phyloP scores from a whole-genome alignment of 1,284 basidiomycete genomes.

The Irpex sp. region DNA sequence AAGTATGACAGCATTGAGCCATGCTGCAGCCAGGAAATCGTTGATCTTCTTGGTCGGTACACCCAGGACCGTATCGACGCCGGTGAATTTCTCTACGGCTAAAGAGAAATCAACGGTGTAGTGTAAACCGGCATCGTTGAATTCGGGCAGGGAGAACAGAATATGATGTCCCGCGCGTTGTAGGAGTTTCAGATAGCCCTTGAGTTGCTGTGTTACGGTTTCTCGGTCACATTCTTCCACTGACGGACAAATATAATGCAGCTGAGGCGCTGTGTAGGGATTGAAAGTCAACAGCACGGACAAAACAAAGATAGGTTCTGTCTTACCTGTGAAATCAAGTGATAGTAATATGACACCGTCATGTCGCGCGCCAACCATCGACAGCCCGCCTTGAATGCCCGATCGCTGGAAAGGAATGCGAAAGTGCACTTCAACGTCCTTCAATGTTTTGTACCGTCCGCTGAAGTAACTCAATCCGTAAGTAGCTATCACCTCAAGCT shows the following conservation, averaged over 20 bases:
- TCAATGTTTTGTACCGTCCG: constrained; percentile 6
- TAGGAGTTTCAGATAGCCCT: constrained; percentile 24
- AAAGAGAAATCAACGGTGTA: constrained; percentile 26
- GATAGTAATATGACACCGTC: constrained; percentile 18
- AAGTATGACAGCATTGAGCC: constrained; percentile 29
- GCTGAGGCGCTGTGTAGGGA: neutral
- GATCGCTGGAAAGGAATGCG: constrained; percentile 16
- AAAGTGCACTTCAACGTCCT: constrained; percentile 15
- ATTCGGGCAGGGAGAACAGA: constrained; percentile 29
- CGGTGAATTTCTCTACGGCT: constrained; percentile 7
- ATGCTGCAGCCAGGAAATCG: constrained; percentile 25
- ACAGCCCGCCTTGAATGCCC: constrained; percentile 10
- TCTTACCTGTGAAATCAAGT: constrained; percentile 13
- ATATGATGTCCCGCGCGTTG: constrained; percentile 26
- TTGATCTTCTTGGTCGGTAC: constrained; percentile 29
- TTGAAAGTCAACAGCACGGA: neutral
- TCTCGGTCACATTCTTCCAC: neutral
- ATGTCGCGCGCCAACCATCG: constrained; percentile 15
- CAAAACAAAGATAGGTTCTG: neutral
- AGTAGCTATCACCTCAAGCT: neutral
- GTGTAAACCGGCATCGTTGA: constrained; percentile 20
- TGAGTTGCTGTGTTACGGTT: constrained; percentile 16
- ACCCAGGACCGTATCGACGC: constrained; percentile 22
- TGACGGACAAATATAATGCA: neutral
- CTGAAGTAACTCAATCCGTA: neutral